These are phyloP conservation scores for Amaranthus cruentus DNA, from an alignment of 148 eudicot species.

Conservation along the genomic window DNA sequence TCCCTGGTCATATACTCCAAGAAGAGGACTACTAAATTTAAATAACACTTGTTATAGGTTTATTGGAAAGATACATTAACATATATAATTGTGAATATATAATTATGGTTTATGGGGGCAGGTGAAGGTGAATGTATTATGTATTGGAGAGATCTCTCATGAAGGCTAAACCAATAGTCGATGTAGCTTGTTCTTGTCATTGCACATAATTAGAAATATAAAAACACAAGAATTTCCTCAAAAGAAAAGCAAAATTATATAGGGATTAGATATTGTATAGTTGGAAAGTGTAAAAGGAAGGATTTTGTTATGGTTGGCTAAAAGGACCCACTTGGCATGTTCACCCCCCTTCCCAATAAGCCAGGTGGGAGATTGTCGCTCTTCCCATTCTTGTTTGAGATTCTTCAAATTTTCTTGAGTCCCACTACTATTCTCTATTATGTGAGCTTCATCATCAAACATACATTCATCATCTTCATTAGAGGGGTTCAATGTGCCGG, in stretches of 20 bases:
- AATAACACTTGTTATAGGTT: neutral
- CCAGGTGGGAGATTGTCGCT: slow-evolving; percentile 26
- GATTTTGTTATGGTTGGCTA: slow-evolving; percentile 13
- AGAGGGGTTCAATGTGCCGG: no score
- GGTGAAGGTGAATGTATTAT: slow-evolving; percentile 4
- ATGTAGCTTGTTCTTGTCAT: slow-evolving; percentile 20
- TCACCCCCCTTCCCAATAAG: slow-evolving; percentile 17
- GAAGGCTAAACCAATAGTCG: slow-evolving; percentile 34
- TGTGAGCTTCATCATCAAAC: neutral
- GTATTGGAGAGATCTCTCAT: slow-evolving; percentile 31
- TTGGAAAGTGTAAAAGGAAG: slow-evolving; percentile 19
- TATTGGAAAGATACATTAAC: slow-evolving; percentile 3
- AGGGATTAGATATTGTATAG: slow-evolving; percentile 21
- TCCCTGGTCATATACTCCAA: neutral
- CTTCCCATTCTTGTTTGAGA: neutral
- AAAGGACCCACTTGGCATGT: slow-evolving; percentile 31
- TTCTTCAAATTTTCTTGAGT: neutral
- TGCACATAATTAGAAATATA: neutral
- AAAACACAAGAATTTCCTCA: slow-evolving; percentile 13
- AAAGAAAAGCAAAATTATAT: slow-evolving; percentile 10
- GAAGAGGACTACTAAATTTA: neutral
- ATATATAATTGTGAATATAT: neutral
- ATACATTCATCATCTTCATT: neutral
- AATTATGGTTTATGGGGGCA: slow-evolving; percentile 11
- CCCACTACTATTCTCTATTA: neutral